These are phyloP conservation scores for Xylaria cubensis DNA, from an alignment of 495 filamentous ascomycete species.

Conservation along the genomic window DNA sequence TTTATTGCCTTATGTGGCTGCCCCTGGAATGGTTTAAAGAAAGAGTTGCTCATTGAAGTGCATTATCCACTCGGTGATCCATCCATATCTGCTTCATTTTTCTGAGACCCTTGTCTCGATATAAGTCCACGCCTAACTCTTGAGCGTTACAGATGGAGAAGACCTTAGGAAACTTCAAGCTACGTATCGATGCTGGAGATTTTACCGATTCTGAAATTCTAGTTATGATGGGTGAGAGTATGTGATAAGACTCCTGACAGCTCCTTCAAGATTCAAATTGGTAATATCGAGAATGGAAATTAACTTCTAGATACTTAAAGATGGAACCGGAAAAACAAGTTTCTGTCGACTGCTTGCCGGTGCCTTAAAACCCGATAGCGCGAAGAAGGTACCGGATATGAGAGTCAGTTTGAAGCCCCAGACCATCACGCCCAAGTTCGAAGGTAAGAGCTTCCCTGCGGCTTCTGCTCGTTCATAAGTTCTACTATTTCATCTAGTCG, in stretches of 20 bases:
- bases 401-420: slow-evolving; percentile 99
- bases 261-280: slow-evolving; percentile 60
- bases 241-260: slow-evolving; percentile 1
- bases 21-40: background rate
- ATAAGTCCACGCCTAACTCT: background rate
- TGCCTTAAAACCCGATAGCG: slow-evolving; percentile 84
- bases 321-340: slow-evolving; percentile 93
- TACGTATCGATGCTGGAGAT: slow-evolving; percentile 77
- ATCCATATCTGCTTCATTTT: background rate
- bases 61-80: background rate
- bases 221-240: slow-evolving; percentile 97
- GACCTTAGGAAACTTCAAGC: slow-evolving; percentile 87
- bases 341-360: slow-evolving; percentile 97
- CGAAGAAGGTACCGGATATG: slow-evolving; percentile 81
- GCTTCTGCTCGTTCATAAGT: background rate
- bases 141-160: slow-evolving; percentile 74
- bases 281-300: slow-evolving; percentile 43
- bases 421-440: slow-evolving; percentile 98
- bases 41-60: background rate
- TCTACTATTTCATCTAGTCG: background rate
- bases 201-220: slow-evolving; percentile 99
- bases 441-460: slow-evolving; percentile 36
- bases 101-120: background rate
- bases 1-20: background rate
- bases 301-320: slow-evolving; percentile 50